Evolutionary conservation across 768 basidiomycete genomes (phyloP), one percentile per base, ranked within the genome.

Genomic region (Tubosaeta sp.): DNA sequence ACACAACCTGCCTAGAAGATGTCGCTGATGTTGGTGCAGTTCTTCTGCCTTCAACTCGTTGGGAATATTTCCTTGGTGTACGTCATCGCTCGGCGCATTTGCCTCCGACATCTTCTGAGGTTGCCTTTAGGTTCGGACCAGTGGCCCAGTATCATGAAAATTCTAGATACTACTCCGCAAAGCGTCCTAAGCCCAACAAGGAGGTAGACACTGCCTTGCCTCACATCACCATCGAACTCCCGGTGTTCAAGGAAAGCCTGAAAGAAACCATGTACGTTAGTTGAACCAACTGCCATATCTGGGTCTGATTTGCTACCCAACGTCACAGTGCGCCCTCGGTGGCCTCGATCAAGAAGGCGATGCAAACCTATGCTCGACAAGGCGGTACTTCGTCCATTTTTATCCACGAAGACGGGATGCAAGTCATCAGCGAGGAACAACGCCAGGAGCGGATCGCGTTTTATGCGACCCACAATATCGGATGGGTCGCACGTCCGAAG

Each of bases 111-210:
- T 44, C 8, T 43, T 32, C 42, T 56, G 6, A 66, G n/a, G 19
- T 35, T 35, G 3, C 35, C 2, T 35, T 16, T 51, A 87, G 86
- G 41, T 57, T 92, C 55, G 91, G 91, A 27, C 91, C 91, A 9
- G 86, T 94, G 22, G 82, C 89, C 2, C 91, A 93, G 57, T 89
- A 83, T 68, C 82, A 88, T 59, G 84, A 91, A 64, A 93, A 92
- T 65, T 91, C 88, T 0, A 81, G 74, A 46, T 94, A 86, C 69
- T 94, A 89, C 65, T 90, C 88, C 22, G 86, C 88, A 7, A 63
- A 81, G 48, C 75, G 75, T 33, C 85, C 88, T 5, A 71, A 68
- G 14, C 71, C 83, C 2, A 82, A 85, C 63, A 75, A 76, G 37
- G 81, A 79, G 10, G 75, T 89, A 42, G 86, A 88, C 59, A 60